phyloP scores from a whole-genome alignment of 768 basidiomycete species.

The Boletus eberwhitei region DNA sequence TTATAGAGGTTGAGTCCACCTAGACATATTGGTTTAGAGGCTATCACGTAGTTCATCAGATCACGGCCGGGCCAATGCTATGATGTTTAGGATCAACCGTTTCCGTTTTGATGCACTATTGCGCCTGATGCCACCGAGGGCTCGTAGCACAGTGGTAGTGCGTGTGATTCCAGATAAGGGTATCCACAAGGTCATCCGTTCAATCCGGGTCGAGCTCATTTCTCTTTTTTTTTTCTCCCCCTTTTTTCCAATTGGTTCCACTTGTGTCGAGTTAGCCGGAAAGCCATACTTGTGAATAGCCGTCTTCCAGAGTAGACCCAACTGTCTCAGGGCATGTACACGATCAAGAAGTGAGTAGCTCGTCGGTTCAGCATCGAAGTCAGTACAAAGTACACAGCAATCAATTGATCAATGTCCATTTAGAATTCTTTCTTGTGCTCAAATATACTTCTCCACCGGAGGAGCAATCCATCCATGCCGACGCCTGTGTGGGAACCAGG shows the following conservation, averaged over 20 bases:
- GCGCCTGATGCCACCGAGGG: constrained; percentile 1
- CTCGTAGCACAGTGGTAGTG: constrained; percentile 33
- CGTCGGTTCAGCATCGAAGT: background rate
- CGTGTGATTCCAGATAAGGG: constrained; percentile 31
- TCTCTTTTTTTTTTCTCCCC: background rate
- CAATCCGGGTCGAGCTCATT: constrained; percentile 40
- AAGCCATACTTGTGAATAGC: background rate
- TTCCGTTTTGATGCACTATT: background rate
- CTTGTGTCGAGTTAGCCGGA: no score
- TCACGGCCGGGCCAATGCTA: no score
- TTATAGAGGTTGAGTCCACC: constrained; percentile 5
- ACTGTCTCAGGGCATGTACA: background rate
- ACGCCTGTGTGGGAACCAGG: constrained; percentile 60
- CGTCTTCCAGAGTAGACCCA: background rate
- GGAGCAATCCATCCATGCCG: constrained; percentile 66
- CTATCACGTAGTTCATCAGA: background rate
- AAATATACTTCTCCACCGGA: constrained; percentile 69
- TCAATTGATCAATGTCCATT: constrained; percentile 46
- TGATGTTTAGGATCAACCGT: background rate
- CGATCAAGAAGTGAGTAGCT: background rate
- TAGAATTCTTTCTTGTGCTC: constrained; percentile 60
- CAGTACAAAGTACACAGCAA: background rate
- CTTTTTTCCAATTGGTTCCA: background rate
- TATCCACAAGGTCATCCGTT: constrained; percentile 44
- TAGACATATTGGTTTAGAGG: background rate